Evolutionary conservation across 78 protist species (phyloP), one percentile per base, ranked within the genome.

Genomic region (Dictyostelium purpureum): DNA sequence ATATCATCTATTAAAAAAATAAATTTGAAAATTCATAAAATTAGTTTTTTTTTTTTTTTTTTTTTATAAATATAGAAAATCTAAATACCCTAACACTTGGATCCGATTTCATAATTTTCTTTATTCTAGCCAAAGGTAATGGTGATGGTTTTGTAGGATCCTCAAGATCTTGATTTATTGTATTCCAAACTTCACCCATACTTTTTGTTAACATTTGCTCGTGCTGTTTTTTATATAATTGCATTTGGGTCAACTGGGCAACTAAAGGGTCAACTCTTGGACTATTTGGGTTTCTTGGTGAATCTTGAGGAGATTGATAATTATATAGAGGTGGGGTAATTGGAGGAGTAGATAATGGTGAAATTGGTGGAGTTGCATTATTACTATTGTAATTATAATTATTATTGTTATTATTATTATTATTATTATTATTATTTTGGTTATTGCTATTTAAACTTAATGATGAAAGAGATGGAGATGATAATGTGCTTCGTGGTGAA

Each of bases 51-150:
- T 52, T 18, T 9, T 43, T 51, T 1, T 2, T 57, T 16, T 19
- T 24, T 24, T 57, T 57, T 24, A 7, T 1, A 57, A 18, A 67
- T 38, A 38, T 6, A 38, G 0, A n/a, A 11, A 21, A 11, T 47
- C 12, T 66, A 3, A 85, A 28, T 77, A 88, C 94, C 67, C 87
- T 90, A 2, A 96, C 97, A 0, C 82, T 87, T 43, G 89, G 89
- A 75, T 96, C 98, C 0, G 63, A 57, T 49, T 94, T 94, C 97
- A 96, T 96, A 26, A 96, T 94, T 56, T 94, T 89, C 31, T 96
- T 96, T 40, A 96, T 92, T 45, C 98, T 77, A n/a, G 98, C 96
- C 40, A 94, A 69, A 18, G 98, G 98, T 52, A 96, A 59, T 19
- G 67, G 73, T 26, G 69, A 70, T 26, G 40, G 14, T 33, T n/a